These are phyloP conservation scores for Penicillium herquei DNA, from an alignment of 495 filamentous ascomycete genomes.

Conservation along the genomic window DNA sequence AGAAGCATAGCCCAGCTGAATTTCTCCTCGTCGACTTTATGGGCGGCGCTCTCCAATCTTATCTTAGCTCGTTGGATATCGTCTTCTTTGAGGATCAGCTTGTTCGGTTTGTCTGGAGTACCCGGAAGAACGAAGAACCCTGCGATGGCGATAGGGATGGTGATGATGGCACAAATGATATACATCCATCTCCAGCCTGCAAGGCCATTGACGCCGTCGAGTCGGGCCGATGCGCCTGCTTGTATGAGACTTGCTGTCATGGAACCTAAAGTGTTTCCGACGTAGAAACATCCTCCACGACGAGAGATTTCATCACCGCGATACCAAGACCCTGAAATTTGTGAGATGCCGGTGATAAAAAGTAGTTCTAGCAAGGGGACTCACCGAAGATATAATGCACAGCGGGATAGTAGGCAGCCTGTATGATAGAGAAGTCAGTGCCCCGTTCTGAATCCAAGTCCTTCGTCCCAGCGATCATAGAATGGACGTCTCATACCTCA, in stretches of 20 bases:
- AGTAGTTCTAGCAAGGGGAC: conserved; percentile 13
- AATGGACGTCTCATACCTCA: conserved; percentile 45
- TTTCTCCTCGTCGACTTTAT: conserved; percentile 21
- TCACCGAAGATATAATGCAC: conserved; percentile 48
- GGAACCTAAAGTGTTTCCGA: conserved; percentile 47
- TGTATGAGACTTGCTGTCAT: conserved; percentile 52
- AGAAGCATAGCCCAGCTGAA: conserved; percentile 28
- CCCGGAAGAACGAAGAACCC: conserved; percentile 41
- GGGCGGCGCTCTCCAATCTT: conserved; percentile 29
- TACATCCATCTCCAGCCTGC: conserved; percentile 56
- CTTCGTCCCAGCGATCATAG: not conserved
- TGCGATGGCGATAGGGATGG: conserved; percentile 46
- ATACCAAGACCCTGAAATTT: conserved; percentile 39
- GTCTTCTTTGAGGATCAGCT: conserved; percentile 33
- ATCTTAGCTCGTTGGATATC: conserved; percentile 34
- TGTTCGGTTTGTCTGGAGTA: conserved; percentile 45
- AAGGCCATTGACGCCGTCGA: conserved; percentile 47
- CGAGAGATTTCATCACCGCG: conserved; percentile 40
- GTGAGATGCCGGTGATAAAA: not conserved
- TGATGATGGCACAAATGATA: conserved; percentile 51
- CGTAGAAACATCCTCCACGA: conserved; percentile 49
- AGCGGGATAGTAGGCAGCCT: conserved; percentile 44
- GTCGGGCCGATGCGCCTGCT: conserved; percentile 38
- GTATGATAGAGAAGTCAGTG: conserved; percentile 3
- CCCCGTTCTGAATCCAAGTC: not conserved